Percentiles rank a stretch among this genome's conserved stretches.
phyloP scores from a whole-genome alignment of 108 stramenopile genomes.

The Cyclotella kingstonii region DNA sequence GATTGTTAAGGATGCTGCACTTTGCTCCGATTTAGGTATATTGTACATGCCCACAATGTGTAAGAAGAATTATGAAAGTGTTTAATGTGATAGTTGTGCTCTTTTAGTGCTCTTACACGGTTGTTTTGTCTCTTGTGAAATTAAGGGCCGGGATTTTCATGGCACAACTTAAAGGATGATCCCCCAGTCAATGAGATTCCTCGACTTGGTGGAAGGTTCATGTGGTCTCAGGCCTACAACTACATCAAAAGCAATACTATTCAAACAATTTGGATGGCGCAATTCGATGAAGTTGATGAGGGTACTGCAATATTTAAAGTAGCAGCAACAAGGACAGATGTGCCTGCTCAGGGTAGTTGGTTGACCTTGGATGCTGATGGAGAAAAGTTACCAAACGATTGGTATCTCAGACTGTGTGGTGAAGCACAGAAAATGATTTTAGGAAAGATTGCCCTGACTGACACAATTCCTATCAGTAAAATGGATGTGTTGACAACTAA shows the following conservation, averaged over 20 bases:
- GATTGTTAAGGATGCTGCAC: conserved; percentile 24
- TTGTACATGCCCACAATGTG: conserved; percentile 51
- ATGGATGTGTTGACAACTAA: no score
- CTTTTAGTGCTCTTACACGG: no score
- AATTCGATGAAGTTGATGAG: conserved; percentile 52
- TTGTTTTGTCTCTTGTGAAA: not conserved
- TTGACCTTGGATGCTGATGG: conserved; percentile 43
- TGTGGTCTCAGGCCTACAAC: conserved; percentile 39
- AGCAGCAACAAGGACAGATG: conserved; percentile 1
- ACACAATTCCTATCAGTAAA: conserved; percentile 20
- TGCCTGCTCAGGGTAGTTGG: conserved; percentile 28
- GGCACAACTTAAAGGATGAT: conserved; percentile 23
- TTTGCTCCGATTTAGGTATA: conserved; percentile 26
- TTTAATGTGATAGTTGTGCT: no score
- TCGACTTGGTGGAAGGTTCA: conserved; percentile 33
- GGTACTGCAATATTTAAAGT: conserved; percentile 52
- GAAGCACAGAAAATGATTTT: conserved; percentile 31
- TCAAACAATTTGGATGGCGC: conserved; percentile 37
- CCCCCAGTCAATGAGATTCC: conserved; percentile 33
- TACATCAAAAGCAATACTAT: conserved; percentile 14
- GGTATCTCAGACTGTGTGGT: conserved; percentile 46
- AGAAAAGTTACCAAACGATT: conserved; percentile 29
- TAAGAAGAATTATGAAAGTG: not conserved
- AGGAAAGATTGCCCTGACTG: conserved; percentile 7
- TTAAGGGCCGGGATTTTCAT: conserved; percentile 44